Evolutionary conservation across 1,284 basidiomycete genomes (phyloP), one percentile per base, ranked within the genome.

Genomic region (Mycena citricolor): DNA sequence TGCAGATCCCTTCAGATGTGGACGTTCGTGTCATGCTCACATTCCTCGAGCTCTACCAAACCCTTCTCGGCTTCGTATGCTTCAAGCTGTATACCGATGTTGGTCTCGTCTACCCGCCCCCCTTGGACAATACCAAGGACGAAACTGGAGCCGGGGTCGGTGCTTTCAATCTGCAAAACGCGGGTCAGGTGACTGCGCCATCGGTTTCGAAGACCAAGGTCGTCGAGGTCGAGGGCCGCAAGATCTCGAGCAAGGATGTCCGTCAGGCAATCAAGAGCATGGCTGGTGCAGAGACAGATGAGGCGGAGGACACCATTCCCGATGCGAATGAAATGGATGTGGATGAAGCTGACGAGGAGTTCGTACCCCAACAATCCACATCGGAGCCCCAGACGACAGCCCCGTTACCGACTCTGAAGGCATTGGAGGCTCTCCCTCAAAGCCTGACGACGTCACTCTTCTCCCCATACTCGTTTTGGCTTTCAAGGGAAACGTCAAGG

Each of bases 1-100:
- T 51, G 39, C 55, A 94, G 91, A 84, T 97, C 47, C 97, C 97
- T 7, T 67, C 83, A 36, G 95, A 99, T 61, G 94, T 99, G 53
- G 97, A 99, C 67, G 90, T 97, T 61, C 86, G 97, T 39, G 95
- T 99, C 43, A 97, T 99, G 87, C 70, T 97, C 56, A 99, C 97
- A 10, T 99, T 99, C 77, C 71, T 99, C 60, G 97, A 99, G 66
- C 79, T 99, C 8, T 99, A 99, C 69, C 94, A 99, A 69, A 99
- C 95, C 1, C 70, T 98, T 11, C 82, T 97, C 33, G 91, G 93
- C 14, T 99, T 99, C 60, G 88, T 94, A 11, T 86, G 97, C 60
- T 99, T 93, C 81, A 97, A 97, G 70, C 80, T 99, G 17, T 99
- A 95, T 71, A 87, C 90, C n/a, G 94, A 97, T 60, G 80, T 81